Evolutionary conservation across 768 basidiomycete species (phyloP).

Genomic region (Leucogyrophana mollusca): DNA sequence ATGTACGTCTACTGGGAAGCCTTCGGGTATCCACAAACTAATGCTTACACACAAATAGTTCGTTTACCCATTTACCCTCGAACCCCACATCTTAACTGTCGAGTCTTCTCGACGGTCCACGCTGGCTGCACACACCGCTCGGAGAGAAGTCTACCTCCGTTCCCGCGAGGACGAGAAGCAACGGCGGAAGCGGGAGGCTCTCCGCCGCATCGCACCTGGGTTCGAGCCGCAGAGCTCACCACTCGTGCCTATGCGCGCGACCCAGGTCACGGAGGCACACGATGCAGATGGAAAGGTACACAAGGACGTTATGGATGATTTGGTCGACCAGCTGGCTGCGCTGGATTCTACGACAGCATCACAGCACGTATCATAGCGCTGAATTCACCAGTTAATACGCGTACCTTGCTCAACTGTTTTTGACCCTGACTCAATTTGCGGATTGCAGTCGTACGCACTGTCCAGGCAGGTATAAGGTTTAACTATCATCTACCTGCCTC

Average conservation of each 20-base stretch:
- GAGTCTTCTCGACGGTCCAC: conserved; percentile 71
- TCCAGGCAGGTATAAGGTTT: too few relatives aligned
- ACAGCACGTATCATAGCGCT: not conserved
- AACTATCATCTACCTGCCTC: too few relatives aligned
- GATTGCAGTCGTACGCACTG: too few relatives aligned
- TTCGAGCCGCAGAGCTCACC: conserved; percentile 66
- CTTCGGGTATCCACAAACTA: not conserved
- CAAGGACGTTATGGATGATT: conserved; percentile 73
- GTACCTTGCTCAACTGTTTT: too few relatives aligned
- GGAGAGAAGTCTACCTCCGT: conserved; percentile 69
- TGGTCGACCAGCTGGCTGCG: conserved; percentile 79
- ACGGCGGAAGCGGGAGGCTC: conserved; percentile 55
- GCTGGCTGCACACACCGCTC: conserved; percentile 60
- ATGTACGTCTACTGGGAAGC: conserved; percentile 52
- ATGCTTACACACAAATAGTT: conserved; percentile 54
- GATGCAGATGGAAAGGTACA: conserved; percentile 11
- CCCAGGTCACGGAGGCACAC: conserved; percentile 3
- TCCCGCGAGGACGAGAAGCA: conserved; percentile 80
- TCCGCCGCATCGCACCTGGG: conserved; percentile 80
- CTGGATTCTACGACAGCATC: conserved; percentile 70
- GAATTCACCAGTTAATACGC: not conserved
- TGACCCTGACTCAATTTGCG: too few relatives aligned
- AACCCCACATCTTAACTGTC: conserved; percentile 76
- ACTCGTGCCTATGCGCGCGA: conserved; percentile 33
- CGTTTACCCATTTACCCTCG: conserved; percentile 94